Evolutionary conservation across 768 basidiomycete species (phyloP).

Genomic region (Kwoniella botswanensis): DNA sequence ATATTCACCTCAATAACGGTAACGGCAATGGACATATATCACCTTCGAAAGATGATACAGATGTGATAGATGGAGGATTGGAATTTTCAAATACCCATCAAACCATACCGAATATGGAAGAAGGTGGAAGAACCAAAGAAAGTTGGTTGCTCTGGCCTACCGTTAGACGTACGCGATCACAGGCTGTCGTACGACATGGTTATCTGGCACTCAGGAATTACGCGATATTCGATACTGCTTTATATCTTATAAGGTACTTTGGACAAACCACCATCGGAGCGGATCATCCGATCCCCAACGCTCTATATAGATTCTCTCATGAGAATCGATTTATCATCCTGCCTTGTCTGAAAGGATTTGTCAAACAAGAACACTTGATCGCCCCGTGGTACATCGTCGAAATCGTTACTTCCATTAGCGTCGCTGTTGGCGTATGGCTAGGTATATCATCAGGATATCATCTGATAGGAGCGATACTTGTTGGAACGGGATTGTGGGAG

Average conservation of each 20-base stretch:
- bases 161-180: slow-evolving; percentile 24
- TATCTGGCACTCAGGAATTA: slow-evolving; percentile 28
- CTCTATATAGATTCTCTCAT: slow-evolving; percentile 35
- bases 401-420: slow-evolving; percentile 13
- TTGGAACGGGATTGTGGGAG: slow-evolving; percentile 41
- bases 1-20: neutral
- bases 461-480: slow-evolving; percentile 23
- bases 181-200: slow-evolving; percentile 34
- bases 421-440: slow-evolving; percentile 34
- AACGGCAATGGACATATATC: slow-evolving; percentile 12
- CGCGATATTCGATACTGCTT: slow-evolving; percentile 36
- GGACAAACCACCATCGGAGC: slow-evolving; percentile 33
- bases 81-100: neutral
- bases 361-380: neutral
- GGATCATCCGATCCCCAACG: slow-evolving; percentile 14
- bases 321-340: slow-evolving; percentile 29
- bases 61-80: slow-evolving; percentile 18
- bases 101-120: slow-evolving; percentile 9
- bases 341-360: slow-evolving; percentile 9
- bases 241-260: slow-evolving; percentile 33
- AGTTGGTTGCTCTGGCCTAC: slow-evolving; percentile 30
- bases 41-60: slow-evolving; percentile 7
- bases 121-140: neutral
- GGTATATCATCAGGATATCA: slow-evolving; percentile 42
- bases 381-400: slow-evolving; percentile 28